phyloP scores from a whole-genome alignment of 805 yeast species.

The Barnettozyma siamensis region DNA sequence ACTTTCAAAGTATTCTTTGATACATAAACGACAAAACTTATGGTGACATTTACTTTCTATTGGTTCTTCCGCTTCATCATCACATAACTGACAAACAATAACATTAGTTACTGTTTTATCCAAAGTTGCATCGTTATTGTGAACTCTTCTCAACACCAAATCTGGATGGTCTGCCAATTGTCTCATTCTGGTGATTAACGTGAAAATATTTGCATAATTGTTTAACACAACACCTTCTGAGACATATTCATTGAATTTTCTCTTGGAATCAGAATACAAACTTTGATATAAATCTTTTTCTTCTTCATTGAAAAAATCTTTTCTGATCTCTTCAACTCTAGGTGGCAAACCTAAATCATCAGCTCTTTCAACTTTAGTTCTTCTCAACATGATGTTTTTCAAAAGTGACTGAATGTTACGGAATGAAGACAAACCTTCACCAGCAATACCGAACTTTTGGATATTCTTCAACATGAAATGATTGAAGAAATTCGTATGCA shows the following conservation, averaged over 20 bases:
- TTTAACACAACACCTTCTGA: constrained; percentile 95
- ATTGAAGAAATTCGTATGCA: constrained; percentile 91
- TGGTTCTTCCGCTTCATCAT: constrained; percentile 97
- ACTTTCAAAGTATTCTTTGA: constrained; percentile 83
- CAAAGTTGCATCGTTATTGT: constrained; percentile 30
- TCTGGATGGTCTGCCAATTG: constrained; percentile 99
- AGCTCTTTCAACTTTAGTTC: constrained; percentile 94
- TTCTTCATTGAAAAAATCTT: constrained; percentile 87
- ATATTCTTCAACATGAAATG: constrained; percentile 94
- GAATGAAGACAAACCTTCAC: constrained; percentile 77
- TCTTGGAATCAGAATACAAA: constrained; percentile 76
- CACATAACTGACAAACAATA: constrained; percentile 87
- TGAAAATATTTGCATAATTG: constrained; percentile 95
- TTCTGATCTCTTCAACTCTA: constrained; percentile 81
- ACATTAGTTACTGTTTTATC: constrained; percentile 31
- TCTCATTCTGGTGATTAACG: constrained; percentile 94
- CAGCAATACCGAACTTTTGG: constrained; percentile 76
- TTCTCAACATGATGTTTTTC: constrained; percentile 79
- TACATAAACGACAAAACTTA: constrained; percentile 86
- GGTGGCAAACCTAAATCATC: constrained; percentile 98
- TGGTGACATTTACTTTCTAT: constrained; percentile 93
- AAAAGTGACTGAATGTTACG: constrained; percentile 67
- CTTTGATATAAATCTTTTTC: constrained; percentile 90
- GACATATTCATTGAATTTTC: constrained; percentile 88
- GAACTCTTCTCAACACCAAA: constrained; percentile 71